phyloP scores from a whole-genome alignment of 805 yeast species.

The Cyberlindnera mycetangii region DNA sequence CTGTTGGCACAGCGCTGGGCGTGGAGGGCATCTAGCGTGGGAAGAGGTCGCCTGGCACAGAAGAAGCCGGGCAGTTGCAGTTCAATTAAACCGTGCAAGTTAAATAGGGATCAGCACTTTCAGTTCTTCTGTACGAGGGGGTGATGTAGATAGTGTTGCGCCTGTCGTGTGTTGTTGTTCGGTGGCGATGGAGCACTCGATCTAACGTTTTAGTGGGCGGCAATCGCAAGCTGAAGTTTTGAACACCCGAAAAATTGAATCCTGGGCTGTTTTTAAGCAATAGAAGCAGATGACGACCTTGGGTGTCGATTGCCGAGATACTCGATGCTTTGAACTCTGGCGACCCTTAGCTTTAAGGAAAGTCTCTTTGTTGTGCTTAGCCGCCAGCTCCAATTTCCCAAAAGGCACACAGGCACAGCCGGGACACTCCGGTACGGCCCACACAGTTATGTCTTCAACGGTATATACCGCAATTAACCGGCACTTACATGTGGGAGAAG shows the following conservation, averaged over 20 bases:
- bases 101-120: no score
- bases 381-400: background rate
- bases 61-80: background rate
- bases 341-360: background rate
- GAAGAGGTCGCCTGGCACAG: background rate
- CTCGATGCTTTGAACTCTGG: background rate
- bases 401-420: slow-evolving; percentile 2
- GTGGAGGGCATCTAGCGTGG: slow-evolving; percentile 24
- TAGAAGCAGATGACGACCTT: no score
- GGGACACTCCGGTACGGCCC: slow-evolving; percentile 1
- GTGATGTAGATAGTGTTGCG: no score
- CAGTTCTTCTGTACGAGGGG: no score
- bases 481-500: no score
- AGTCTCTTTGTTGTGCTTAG: background rate
- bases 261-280: no score
- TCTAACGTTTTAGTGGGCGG: no score
- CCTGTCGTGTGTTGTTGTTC: no score
- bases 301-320: background rate
- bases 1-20: slow-evolving; percentile 15
- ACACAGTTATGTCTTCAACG: background rate
- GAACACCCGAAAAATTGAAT: no score
- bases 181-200: no score
- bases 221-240: no score
- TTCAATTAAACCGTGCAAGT: no score
- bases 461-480: background rate